Conservation (phyloP, 192 early-diverging fungal species). For the Entomortierella chlamydospora region DNA sequence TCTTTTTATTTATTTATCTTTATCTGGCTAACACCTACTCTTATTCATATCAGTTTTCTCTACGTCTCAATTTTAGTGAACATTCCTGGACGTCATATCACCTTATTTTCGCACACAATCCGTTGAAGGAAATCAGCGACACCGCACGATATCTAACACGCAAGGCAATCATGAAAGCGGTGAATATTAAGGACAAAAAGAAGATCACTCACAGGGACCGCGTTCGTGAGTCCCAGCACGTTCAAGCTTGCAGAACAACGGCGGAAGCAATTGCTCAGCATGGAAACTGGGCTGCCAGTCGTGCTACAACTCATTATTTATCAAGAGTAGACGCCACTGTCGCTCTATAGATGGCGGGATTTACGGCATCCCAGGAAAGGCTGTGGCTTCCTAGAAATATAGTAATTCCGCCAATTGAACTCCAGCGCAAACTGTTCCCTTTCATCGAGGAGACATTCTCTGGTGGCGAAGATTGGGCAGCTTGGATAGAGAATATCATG, state of each 20-base stretch:
- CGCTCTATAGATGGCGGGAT: neutral
- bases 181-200: too few species aligned
- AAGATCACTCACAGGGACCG: neutral
- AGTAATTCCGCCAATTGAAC: neutral
- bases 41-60: too few species aligned
- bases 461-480: neutral
- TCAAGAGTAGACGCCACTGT: neutral
- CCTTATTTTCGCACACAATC: too few species aligned
- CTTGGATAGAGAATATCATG: slow-evolving; percentile 8
- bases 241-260: neutral
- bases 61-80: too few species aligned
- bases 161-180: too few species aligned
- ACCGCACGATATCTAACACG: too few species aligned
- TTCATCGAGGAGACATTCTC: neutral
- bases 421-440: neutral
- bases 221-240: neutral
- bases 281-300: neutral
- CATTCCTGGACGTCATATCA: too few species aligned
- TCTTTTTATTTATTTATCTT: too few species aligned
- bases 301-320: neutral
- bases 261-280: neutral
- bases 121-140: too few species aligned
- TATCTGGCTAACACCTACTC: too few species aligned
- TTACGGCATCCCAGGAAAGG: neutral
- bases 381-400: neutral